Conservation (phyloP, 2,329 filamentous ascomycete genomes). For the Calycina marina region DNA sequence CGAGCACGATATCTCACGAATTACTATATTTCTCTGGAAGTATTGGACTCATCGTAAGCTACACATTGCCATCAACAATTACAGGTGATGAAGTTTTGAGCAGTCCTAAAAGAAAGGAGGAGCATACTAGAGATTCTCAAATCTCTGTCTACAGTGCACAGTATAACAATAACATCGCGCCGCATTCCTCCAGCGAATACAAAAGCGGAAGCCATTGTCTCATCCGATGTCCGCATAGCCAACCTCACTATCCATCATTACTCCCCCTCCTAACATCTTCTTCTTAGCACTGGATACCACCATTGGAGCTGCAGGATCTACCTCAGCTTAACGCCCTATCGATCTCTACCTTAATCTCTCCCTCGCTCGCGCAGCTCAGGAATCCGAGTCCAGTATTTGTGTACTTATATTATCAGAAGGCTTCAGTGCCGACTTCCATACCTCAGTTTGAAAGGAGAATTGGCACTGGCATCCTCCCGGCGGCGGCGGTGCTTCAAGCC, state of each 20-base stretch:
- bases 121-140: conserved; percentile 58
- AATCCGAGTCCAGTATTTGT: conserved; percentile 50
- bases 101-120: too few relatives aligned
- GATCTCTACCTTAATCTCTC: conserved; percentile 78
- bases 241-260: conserved; percentile 37
- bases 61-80: too few relatives aligned
- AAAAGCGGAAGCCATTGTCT: conserved; percentile 52
- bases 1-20: too few relatives aligned
- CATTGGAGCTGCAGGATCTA: conserved; percentile 54
- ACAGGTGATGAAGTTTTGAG: conserved; percentile 51
- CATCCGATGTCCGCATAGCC: conserved; percentile 58
- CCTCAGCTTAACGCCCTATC: conserved; percentile 72
- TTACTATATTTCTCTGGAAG: too few relatives aligned
- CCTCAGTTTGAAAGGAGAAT: too few relatives aligned
- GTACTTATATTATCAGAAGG: conserved; percentile 32
- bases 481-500: too few relatives aligned
- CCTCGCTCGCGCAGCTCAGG: conserved; percentile 60
- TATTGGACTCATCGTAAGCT: too few relatives aligned
- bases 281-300: conserved; percentile 75
- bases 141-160: conserved; percentile 33
- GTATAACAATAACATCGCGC: conserved; percentile 46
- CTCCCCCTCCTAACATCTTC: conserved; percentile 46
- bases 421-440: too few relatives aligned
- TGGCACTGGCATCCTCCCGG: too few relatives aligned
- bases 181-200: conserved; percentile 39